Base-by-base conservation (phyloP, 2,329 filamentous ascomycete species). In the Zasmidium angulare region DNA sequence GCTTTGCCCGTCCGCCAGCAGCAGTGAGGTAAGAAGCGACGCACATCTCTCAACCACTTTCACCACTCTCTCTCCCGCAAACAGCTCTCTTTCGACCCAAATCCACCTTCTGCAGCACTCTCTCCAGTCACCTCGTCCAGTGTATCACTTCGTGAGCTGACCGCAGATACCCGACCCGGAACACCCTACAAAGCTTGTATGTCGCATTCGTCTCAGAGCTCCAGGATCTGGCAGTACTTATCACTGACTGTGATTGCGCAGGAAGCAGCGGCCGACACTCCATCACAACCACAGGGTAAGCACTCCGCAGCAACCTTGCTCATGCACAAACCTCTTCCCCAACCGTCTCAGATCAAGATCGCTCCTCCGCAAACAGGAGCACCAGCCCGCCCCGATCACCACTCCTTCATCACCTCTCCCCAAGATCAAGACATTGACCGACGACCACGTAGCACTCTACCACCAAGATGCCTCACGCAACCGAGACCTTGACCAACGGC, bases 391-490 rank as follows among this genome's bases (percentile, higher is more conserved):
- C 21, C 4, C 43, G 22, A 20, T 10, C 19, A 26, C 20, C 19
- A 46, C 36, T 20, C 26, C 36, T 22, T 19, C 36, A 26, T 7
- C 20, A 11, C 43, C 11, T 21, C 21, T 26, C 31, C 46, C 19
- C 43, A n/a, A 14, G 14, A 21, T 53, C 56, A 50, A n/a, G 20
- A 23, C 23, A 54, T 20, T 29, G 26, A 29, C 50, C 22, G 24
- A 47, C 21, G 43, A 50, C 51, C 23, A 29, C 49, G 22, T 24
- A 26, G 46, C 17, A 26, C 31, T 52, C 55, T 23, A 26, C 51
- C 43, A 22, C 49, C 53, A 48, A 40, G 22, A 82, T 82, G 79
- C 80, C 80, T 68, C 80, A 82, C 79, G 76, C 79, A 64, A 75
- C 78, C 62, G 72, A 75, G 60, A 66, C 66, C 57, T 69, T 76